These are phyloP conservation scores for Didymellaceae sp. DNA, from an alignment of 2,329 filamentous ascomycete species.

Conservation along the genomic window DNA sequence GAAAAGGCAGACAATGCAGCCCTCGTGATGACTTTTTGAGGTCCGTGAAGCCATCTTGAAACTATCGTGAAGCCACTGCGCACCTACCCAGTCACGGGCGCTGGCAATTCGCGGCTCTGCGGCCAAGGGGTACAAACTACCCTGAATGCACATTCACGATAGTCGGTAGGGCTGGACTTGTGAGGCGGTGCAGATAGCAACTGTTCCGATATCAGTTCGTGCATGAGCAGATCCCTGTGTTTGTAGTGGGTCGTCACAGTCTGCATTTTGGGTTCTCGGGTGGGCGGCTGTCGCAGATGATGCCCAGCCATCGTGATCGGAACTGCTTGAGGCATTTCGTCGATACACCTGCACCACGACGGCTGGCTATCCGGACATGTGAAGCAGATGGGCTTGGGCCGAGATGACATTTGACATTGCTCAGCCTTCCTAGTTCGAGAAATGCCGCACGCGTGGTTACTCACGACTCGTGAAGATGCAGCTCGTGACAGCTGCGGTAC, in stretches of 20 bases:
- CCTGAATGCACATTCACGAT: constrained; percentile 19
- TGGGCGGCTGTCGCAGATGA: constrained; percentile 27
- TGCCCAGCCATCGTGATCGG: constrained; percentile 8
- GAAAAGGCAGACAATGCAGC: constrained; percentile 7
- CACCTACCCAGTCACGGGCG: background rate
- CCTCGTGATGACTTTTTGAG: constrained; percentile 15
- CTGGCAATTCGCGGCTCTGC: constrained; percentile 24
- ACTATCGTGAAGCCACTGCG: constrained; percentile 5
- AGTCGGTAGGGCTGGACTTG: constrained; percentile 20
- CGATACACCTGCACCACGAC: background rate
- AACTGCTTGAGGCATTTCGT: constrained; percentile 31
- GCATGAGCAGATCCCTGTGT: constrained; percentile 22
- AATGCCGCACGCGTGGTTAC: constrained; percentile 13
- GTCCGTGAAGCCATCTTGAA: constrained; percentile 7
- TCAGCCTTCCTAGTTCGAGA: constrained; percentile 13
- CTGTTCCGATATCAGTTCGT: constrained; percentile 42
- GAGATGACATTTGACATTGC: constrained; percentile 11
- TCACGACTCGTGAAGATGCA: constrained; percentile 16
- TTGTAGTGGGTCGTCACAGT: constrained; percentile 20
- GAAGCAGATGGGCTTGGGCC: constrained; percentile 18
- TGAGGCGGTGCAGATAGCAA: constrained; percentile 32
- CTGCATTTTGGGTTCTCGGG: constrained; percentile 30
- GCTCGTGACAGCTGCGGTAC: constrained; percentile 18
- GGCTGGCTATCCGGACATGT: constrained; percentile 1
- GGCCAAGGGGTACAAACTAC: constrained; percentile 5